Percentiles rank a stretch among this genome's conserved stretches.
phyloP scores from a whole-genome alignment of 345 rosid genomes.

The Eucalyptus guilfoylei region DNA sequence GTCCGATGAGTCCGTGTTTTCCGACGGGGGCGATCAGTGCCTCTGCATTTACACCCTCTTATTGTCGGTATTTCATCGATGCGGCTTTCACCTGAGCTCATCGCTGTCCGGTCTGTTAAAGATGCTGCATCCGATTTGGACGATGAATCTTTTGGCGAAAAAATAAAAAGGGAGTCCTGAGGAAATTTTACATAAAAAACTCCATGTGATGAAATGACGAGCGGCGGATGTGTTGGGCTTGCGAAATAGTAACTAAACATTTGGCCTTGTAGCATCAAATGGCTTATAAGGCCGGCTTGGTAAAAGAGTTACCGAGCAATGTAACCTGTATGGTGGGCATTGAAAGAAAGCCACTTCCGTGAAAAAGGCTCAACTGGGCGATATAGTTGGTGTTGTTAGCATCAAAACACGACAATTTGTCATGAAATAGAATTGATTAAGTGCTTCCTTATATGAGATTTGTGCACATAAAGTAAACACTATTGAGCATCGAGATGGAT shows the following conservation, averaged over 20 bases:
- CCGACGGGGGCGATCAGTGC: not conserved
- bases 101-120: not conserved
- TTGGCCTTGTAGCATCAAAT: not conserved
- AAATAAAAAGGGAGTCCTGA: not conserved
- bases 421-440: no score
- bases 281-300: not conserved
- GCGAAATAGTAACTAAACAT: not conserved
- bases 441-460: no score
- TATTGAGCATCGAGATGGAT: not conserved
- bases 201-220: not conserved
- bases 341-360: no score
- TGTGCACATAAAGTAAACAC: not conserved
- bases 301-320: not conserved
- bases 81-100: not conserved
- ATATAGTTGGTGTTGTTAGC: no score
- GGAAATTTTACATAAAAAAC: not conserved
- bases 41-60: not conserved
- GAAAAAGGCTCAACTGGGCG: accelerated
- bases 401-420: no score
- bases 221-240: not conserved
- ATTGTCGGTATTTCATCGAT: accelerated
- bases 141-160: not conserved
- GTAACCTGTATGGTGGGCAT: not conserved
- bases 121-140: not conserved
- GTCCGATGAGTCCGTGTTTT: not conserved